Conservation (phyloP, 257 asterid genomes). For the Rauvolfia tetraphylla region DNA sequence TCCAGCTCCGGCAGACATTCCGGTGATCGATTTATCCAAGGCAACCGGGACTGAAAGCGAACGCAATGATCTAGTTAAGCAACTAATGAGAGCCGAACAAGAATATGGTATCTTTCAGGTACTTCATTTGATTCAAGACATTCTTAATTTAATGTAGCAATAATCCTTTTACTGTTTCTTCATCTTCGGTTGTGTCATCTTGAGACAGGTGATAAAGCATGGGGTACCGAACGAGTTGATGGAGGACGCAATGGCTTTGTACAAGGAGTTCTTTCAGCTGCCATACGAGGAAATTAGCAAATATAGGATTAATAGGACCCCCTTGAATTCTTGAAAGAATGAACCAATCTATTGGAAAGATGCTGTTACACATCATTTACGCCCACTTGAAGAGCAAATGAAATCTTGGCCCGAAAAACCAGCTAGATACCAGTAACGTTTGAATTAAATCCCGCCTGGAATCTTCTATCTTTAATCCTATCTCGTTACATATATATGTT, state of each 20-base stretch:
- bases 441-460: too few relatives aligned
- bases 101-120: background rate
- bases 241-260: background rate
- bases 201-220: background rate
- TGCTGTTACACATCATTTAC: background rate
- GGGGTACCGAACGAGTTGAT: background rate
- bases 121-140: background rate
- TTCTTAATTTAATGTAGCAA: too few relatives aligned
- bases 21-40: background rate
- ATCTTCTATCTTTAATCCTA: too few relatives aligned
- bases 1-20: background rate
- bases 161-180: too few relatives aligned
- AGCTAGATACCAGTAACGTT: background rate
- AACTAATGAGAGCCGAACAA: background rate
- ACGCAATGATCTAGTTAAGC: background rate
- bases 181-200: too few relatives aligned
- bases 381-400: background rate
- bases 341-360: background rate
- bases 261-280: background rate
- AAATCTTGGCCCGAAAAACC: background rate
- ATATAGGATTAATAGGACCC: background rate
- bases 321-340: background rate
- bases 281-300: background rate
- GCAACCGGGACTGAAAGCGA: background rate
- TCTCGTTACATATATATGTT: too few relatives aligned